Percentiles rank a stretch among this genome's conserved stretches.
phyloP scores from a whole-genome alignment of 768 basidiomycete species.

The Suillus paluster region DNA sequence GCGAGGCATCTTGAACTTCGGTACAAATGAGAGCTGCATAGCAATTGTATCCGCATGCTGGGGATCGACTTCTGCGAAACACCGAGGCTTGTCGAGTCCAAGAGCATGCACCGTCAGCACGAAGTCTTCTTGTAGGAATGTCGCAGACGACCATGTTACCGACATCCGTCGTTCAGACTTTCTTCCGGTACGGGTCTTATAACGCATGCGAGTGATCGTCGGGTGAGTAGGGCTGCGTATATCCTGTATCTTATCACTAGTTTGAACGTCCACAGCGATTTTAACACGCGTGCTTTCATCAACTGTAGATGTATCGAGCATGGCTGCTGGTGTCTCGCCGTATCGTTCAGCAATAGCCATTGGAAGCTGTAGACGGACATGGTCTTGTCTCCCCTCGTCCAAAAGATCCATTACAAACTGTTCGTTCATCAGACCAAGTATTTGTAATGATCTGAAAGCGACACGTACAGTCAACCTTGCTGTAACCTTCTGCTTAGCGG shows the following conservation, averaged over 20 bases:
- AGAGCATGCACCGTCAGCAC: slow-evolving; percentile 53
- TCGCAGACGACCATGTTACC: slow-evolving; percentile 42
- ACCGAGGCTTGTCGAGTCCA: slow-evolving; percentile 56
- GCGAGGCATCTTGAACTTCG: slow-evolving; percentile 49
- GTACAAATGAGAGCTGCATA: slow-evolving; percentile 59
- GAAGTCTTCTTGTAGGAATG: slow-evolving; percentile 53
- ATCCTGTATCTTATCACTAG: slow-evolving; percentile 44
- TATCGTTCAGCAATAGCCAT: slow-evolving; percentile 55
- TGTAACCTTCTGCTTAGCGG: slow-evolving; percentile 43
- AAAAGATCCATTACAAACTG: slow-evolving; percentile 59
- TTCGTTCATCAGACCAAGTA: neutral
- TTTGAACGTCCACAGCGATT: slow-evolving; percentile 53
- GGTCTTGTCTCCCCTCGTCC: slow-evolving; percentile 51
- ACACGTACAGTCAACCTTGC: slow-evolving; percentile 48
- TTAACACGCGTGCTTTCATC: slow-evolving; percentile 39
- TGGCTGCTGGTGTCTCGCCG: slow-evolving; percentile 46
- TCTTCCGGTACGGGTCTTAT: slow-evolving; percentile 39
- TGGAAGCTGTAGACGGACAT: slow-evolving; percentile 60
- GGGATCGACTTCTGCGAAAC: slow-evolving; percentile 54
- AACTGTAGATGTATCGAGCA: slow-evolving; percentile 36
- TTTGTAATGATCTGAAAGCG: neutral
- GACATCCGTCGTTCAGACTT: slow-evolving; percentile 46
- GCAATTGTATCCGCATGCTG: slow-evolving; percentile 41
- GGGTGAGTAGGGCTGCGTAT: slow-evolving; percentile 51
- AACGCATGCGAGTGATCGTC: slow-evolving; percentile 34